A percentile compares a stretch with the other conserved stretches of the same genome.
phyloP scores from a whole-genome alignment of 306 rosid species.

The Prunus kanzakura region DNA sequence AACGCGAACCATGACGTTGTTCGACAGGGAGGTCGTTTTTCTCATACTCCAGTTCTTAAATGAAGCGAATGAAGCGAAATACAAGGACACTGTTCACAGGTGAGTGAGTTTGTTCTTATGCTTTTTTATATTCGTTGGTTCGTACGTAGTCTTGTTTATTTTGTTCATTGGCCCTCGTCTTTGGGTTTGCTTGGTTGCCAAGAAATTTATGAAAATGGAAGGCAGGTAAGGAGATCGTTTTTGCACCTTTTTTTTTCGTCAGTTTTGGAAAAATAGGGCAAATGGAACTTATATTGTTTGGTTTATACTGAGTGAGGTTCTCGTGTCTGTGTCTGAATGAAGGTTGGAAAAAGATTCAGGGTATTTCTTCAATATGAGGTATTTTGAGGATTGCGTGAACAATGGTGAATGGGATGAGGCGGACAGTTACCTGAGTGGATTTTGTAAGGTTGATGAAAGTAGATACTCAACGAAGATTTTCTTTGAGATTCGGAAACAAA shows the following conservation, averaged over 20 bases:
- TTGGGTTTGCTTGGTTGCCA: not conserved
- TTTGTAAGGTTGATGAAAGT: constrained; percentile 78
- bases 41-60: constrained; percentile 75
- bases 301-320: not conserved
- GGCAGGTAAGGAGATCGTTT: not conserved
- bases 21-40: constrained; percentile 69
- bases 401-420: constrained; percentile 90
- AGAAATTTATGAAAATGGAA: not conserved
- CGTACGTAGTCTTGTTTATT: not conserved
- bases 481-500: constrained; percentile 84
- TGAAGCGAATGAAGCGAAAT: constrained; percentile 74
- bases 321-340: constrained; percentile 11
- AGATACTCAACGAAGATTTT: constrained; percentile 73
- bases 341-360: constrained; percentile 91
- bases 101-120: constrained; percentile 26
- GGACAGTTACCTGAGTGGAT: constrained; percentile 74
- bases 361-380: constrained; percentile 75
- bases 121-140: not conserved
- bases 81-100: constrained; percentile 80
- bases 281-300: not conserved
- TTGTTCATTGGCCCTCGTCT: not conserved
- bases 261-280: not conserved
- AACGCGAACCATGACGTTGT: constrained; percentile 46
- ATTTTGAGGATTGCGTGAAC: constrained; percentile 76
- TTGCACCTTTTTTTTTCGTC: not conserved